Base-by-base conservation (phyloP, 768 basidiomycete species). In the Russula ochroleuca region DNA sequence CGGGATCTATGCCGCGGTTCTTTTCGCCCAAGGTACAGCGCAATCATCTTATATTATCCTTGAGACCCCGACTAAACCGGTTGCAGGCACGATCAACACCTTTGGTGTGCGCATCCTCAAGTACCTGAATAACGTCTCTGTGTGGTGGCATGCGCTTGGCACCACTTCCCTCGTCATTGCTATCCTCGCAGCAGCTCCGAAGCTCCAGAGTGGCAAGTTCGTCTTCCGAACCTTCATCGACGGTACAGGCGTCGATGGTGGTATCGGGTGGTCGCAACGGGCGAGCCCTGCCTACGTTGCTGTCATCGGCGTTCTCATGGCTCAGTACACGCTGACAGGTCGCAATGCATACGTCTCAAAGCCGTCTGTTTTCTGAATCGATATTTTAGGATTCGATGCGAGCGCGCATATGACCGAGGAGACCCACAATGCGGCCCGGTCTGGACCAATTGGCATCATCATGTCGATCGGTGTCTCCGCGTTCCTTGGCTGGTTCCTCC, bases 381-480 rank as follows among this genome's bases (percentile, higher is more conserved):
- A 17, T n/a, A 2, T 67, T 47, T 5, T 52, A 85, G 87, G 86
- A 2, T 90, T 87, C 70, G 88, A 90, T 69, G 88, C 88, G 17
- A 82, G 87, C 71, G 81, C 87, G 57, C 62, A 87, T 84, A 86
- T 88, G 86, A 87, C 86, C 0, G 89, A 91, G 74, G 89, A 92
- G 73, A 92, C 90, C 0, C 82, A 75, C 53, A 87, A 82, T 68
- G 75, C 75, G 23, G 75, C 75, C 25, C 85, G 81, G 81, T 82
- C 86, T 47, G 88, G 86, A 1, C 79, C 81, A 33, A 80, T 85
- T 31, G 86, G 86, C 1, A 88, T 88, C 61, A 71, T 88, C 49
- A 86, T 84, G 80, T 80, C 86, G 28, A 87, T 90, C 59, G 85
- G 84, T 15, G 85, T 87, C 15, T 88, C 86, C 4, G 85, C 87